phyloP scores from a whole-genome alignment of 2,329 filamentous ascomycete species.

The Sporothrix dimorphospora region DNA sequence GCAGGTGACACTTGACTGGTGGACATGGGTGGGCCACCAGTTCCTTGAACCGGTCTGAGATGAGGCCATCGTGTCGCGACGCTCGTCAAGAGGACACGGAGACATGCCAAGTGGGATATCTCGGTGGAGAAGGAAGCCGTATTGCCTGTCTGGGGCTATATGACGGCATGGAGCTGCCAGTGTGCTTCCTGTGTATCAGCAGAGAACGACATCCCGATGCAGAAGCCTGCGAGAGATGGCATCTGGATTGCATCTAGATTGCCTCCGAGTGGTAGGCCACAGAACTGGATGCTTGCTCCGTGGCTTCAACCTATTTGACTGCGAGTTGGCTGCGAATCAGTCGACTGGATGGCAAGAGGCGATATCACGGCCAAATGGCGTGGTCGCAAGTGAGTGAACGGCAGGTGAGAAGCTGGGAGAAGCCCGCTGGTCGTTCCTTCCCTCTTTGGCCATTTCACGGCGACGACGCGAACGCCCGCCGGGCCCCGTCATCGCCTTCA shows the following conservation, averaged over 20 bases:
- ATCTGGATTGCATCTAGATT: background rate
- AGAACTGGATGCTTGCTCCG: background rate
- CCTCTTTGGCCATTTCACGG: background rate
- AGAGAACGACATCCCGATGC: background rate
- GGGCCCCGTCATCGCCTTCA: background rate
- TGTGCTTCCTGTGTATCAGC: background rate
- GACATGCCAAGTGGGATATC: background rate
- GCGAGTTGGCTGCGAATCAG: background rate
- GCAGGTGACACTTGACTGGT: background rate
- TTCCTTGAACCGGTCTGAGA: background rate
- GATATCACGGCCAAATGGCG: background rate
- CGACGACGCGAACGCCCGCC: background rate
- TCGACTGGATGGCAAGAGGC: background rate
- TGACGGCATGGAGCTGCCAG: no score
- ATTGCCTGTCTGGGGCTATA: background rate
- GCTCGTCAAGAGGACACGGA: background rate
- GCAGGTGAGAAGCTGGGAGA: background rate
- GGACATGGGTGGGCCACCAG: background rate
- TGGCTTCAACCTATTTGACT: background rate
- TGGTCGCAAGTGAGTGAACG: background rate
- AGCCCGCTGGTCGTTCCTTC: conserved; percentile 4
- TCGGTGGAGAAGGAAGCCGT: background rate
- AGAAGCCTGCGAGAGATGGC: background rate
- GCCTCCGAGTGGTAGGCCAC: background rate
- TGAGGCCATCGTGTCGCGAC: no score